Evolutionary conservation across 31 red algal species (phyloP), one percentile per base, ranked within the genome.

Genomic region (Asparagopsis taxiformis): DNA sequence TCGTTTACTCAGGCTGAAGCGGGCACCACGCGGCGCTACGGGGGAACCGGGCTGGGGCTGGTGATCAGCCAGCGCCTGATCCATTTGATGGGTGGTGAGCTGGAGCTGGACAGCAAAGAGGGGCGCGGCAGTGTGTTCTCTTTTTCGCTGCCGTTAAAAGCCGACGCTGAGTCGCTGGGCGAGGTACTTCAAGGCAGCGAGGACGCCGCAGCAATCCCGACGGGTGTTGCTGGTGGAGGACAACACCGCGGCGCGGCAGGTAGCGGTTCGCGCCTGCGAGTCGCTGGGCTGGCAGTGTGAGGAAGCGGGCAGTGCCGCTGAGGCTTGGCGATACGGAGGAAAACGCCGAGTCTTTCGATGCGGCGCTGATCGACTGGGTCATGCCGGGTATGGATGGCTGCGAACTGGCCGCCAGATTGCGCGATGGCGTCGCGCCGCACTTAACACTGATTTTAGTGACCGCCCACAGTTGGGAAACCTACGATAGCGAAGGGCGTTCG

Each of bases 311-410:
- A 44, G 15, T 23, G 35, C 9, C 10, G 9, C 7, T 44, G 62
- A 67, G 11, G 62, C 31, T 17, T 36, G 9, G 10, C 9, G 38
- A 43, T 67, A 43, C 13, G 39, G 10, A 46, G 10, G 39, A 23
- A 43, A 19, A n/a, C n/a, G n/a, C n/a, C n/a, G n/a, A n/a, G n/a
- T n/a, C n/a, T n/a, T 43, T 36, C 10, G 22, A 67, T 17, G 39
- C 39, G 8, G 59, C 59, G 13, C 59, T 72, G 26, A 72, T 72
- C 51, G 67, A 72, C 28, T 13, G 60, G 5, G 51, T 61, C 17
- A 72, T 72, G 67, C 67, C 67, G 5, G 22, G 26, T n/a, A 72
- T 72, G 67, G 22, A 72, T 55, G 67, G 67, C 24, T 15, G 13
- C 13, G 49, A 58, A 57, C 15, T 48, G 29, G 21, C 67, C 7